Base-by-base conservation (phyloP, 805 yeast species). In the Spathaspora passalidarum region DNA sequence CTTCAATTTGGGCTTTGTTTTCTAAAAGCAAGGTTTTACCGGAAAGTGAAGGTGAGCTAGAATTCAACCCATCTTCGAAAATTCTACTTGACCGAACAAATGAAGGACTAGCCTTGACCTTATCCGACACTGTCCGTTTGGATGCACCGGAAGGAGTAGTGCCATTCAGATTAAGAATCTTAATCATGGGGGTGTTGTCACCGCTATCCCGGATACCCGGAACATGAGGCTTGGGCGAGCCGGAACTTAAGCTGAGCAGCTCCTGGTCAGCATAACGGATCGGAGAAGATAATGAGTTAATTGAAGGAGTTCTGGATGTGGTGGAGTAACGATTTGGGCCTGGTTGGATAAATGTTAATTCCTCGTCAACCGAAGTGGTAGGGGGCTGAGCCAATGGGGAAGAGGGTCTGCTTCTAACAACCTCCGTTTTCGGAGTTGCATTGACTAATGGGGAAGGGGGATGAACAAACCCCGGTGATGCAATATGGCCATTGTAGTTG, bases 81-180 rank as follows among this genome's bases (percentile, higher is more conserved):
- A 61, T 55, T 42, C 69, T 54, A 47, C 61, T 60, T 42, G 62
- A 65, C 40, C 72, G 56, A 6, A 66, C 71, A 32, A 59, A 58
- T 5, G 68, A 63, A 1, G 72, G 73, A 3, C 71, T 62, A 11
- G 61, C 47, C 42, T 60, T 62, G n/a, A 63, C 50, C 42, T 56
- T 60, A 10, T 65, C 68, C 14, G 63, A 60, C n/a, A 61, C 48
- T 22, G 55, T 54, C 35, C 67, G 50, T 46, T 48, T 55, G 18
- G 21, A 10, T 29, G 16, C 14, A 6, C 17, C 13, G 7, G 34
- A 29, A 29, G 34, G 10, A 29, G 25, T 22, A 22, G 25, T 22
- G 6, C 25, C 25, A 29, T 13, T 29, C 34, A 29, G 34, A 29
- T 26, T 10, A 26, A 11, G 14, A n/a, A 29, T 7, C 13, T 10